These are phyloP conservation scores for Malus fusca DNA, from an alignment of 306 rosid species.

Conservation along the genomic window DNA sequence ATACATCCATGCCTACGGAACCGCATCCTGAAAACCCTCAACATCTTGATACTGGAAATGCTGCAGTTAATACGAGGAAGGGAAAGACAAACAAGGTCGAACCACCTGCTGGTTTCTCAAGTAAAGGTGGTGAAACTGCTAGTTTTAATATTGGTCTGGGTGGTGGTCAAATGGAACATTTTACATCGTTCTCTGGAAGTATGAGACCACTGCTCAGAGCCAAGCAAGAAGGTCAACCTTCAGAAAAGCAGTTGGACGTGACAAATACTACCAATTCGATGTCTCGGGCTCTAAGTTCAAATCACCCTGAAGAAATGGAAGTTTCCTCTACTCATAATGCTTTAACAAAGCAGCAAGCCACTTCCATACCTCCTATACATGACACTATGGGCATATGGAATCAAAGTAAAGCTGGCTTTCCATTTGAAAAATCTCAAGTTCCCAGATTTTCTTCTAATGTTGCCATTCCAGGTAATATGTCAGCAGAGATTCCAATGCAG, in stretches of 20 bases:
- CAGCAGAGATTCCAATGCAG: slow-evolving; percentile 28
- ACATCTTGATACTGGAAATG: slow-evolving; percentile 54
- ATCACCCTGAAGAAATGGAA: slow-evolving; percentile 48
- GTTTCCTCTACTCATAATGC: slow-evolving; percentile 45
- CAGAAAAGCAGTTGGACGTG: slow-evolving; percentile 37
- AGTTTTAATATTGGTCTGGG: slow-evolving; percentile 39
- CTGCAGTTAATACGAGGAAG: slow-evolving; percentile 66
- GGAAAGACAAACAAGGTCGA: slow-evolving; percentile 75
- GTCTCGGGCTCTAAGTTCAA: slow-evolving; percentile 33
- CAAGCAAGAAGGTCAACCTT: slow-evolving; percentile 53
- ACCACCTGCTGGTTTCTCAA: slow-evolving; percentile 47
- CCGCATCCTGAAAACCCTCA: slow-evolving; percentile 53
- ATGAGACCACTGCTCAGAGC: slow-evolving; percentile 41
- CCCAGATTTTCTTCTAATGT: slow-evolving; percentile 37
- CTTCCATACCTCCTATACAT: slow-evolving; percentile 24
- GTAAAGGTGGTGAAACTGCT: slow-evolving; percentile 51
- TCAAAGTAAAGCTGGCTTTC: slow-evolving; percentile 34
- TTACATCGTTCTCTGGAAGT: slow-evolving; percentile 38
- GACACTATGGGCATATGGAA: slow-evolving; percentile 30
- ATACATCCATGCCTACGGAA: slow-evolving; percentile 55
- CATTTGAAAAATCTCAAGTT: slow-evolving; percentile 38
- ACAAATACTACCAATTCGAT: slow-evolving; percentile 40
- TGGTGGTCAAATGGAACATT: slow-evolving; percentile 43
- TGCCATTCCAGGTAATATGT: slow-evolving; percentile 30
- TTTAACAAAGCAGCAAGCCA: slow-evolving; percentile 40